phyloP scores from a whole-genome alignment of 2,329 filamentous ascomycete species.

The Trichophyton rubrum region DNA sequence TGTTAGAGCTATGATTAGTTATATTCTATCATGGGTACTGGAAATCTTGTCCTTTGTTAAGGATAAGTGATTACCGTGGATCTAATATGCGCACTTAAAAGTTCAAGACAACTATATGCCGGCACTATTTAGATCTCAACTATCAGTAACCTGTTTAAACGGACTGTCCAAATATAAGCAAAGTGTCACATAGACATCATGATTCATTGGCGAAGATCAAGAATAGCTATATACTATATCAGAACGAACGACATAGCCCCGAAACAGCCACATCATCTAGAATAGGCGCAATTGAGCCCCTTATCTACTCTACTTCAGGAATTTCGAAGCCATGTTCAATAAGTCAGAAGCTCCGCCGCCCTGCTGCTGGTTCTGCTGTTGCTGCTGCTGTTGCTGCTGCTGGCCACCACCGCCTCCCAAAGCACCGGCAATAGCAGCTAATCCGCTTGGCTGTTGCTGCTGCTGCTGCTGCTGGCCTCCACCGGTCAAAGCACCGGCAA shows the following conservation, averaged over 20 bases:
- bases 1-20: not conserved
- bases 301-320: constrained; percentile 18
- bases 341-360: constrained; percentile 6
- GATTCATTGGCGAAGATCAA: not conserved
- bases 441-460: constrained; percentile 6
- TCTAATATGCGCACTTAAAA: too few species aligned
- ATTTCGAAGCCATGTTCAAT: constrained; percentile 14
- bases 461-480: not conserved
- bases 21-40: not conserved
- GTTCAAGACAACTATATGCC: not conserved
- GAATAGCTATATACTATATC: not conserved
- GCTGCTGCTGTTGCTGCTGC: not conserved
- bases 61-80: not conserved
- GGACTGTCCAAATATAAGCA: not conserved
- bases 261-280: not conserved
- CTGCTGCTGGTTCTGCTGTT: not conserved
- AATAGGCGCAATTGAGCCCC: not conserved
- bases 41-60: not conserved
- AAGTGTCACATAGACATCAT: not conserved
- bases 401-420: constrained; percentile 4
- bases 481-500: constrained; percentile 35
- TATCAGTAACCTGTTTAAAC: not conserved
- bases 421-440: constrained; percentile 44
- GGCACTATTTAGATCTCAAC: not conserved
- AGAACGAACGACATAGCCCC: not conserved